Base-by-base conservation (phyloP, 1,139 yeast species). In the Blastobotrys malaysiensis region DNA sequence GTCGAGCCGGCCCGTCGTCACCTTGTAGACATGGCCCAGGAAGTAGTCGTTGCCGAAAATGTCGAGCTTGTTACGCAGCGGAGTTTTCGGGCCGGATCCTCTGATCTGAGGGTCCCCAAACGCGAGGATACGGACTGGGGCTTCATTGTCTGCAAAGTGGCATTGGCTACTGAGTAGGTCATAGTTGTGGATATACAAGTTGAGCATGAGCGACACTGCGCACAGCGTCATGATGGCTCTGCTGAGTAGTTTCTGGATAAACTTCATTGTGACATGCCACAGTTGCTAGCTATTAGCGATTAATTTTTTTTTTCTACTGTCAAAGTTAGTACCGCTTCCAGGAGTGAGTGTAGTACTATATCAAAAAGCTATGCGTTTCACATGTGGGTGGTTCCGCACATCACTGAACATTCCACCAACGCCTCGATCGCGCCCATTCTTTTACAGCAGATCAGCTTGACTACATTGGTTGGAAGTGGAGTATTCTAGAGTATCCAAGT, bases 91-190 rank as follows among this genome's bases (percentile, higher is more conserved):
- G 85, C 88, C 83, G 60, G 84, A 81, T 1, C 98, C 98, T 59
- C 91, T 86, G 69, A 93, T 90, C 71, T 93, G 99, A 0, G 99
- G 99, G 67, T 93, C 99, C 9, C 98, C 99, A 69, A 90, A 85
- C 2, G 96, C 85, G 62, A 90, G 70, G 46, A 73, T 50, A 36
- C 59, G 59, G 24, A 70, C 55, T 11, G 55, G 56, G n/a, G 64
- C 60, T 9, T 56, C 60, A 1, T 56, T 39, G 5, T 56, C 56
- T 58, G 68, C 65, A 44, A 63, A 19, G 59, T 73, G 70, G 65
- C 66, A 64, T 59, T 52, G 55, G 51, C 57, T 52, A 31, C 60
- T 54, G 21, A 65, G 45, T 6, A 53, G 53, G 51, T 59, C 59
- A 46, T 59, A 63, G 47, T 60, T 53, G 53, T 60, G 61, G 18